Base-by-base conservation (phyloP, 345 rosid genomes). In the Aquilaria sinensis region DNA sequence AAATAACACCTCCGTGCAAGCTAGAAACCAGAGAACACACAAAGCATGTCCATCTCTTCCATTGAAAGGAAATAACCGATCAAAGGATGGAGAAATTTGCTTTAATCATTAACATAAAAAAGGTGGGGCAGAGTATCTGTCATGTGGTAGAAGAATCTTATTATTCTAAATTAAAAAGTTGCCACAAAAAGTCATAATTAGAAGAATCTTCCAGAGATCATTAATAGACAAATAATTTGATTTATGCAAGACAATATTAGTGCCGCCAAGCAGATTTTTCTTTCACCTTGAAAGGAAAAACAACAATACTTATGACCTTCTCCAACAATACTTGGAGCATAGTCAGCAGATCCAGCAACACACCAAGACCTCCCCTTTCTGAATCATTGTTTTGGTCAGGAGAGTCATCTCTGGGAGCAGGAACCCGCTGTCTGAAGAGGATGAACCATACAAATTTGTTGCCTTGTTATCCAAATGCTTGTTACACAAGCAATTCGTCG, bases 361-460 rank as follows among this genome's bases (percentile, higher is more conserved):
- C n/a, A 61, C 88, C 72, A 31, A 72, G 85, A 51, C 72, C 64
- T 37, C 72, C 77, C 65, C 63, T 70, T 69, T 76, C 88, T 54
- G 70, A 13, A 41, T 72, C 74, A 16, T 66, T 60, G 31, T 69
- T 65, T 45, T 63, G 71, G 46, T 57, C 72, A 51, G 51, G 72
- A 55, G 61, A 61, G 53, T 74, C 88, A 60, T 85, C 83, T 73
- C 80, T 88, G 9, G 93, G 81, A 52, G 69, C 90, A 72, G 78
- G 79, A 68, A 94, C 97, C 67, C 99, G 82, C 76, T 94, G 87
- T 70, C 99, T 94, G 83, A 60, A 43, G 67, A 66, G 50, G 57
- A n/a, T 61, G 62, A 23, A 23, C 23, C 11, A 53, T 53, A 16
- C 49, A 37, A 56, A 5, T 23, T 50, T 15, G 37, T 49, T 23